Evolutionary conservation across 805 yeast genomes (phyloP), one percentile per base, ranked within the genome.

Genomic region (Torulaspora quercuum): DNA sequence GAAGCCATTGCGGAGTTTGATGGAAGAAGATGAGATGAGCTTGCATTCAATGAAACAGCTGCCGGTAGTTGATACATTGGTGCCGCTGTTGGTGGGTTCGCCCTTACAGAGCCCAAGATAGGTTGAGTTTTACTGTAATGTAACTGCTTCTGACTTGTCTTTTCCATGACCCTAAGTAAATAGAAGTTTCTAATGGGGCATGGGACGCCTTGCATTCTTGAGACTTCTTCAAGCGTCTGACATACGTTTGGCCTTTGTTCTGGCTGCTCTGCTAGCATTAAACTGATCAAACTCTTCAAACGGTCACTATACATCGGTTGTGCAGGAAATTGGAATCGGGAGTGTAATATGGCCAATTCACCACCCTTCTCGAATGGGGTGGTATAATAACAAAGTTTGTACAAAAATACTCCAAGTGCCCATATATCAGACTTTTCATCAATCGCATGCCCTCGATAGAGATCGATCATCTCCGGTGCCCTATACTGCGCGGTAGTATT

Each of bases 401-500:
- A 84, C 21, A 84, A 59, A 45, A 83, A 80, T 17, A 83, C 75
- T 8, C 95, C 95, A 22, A 84, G 57, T 0, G 94, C 95, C 95
- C 95, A 84, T 14, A 84, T 73, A 57, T 84, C 95, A 34, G 86
- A 76, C 57, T 84, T 84, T 55, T 84, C 92, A 59, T 83, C 84
- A 33, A 84, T 78, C 8, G 90, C 82, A 39, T 73, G 71, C 3
- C 85, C 78, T 40, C 75, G 70, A 33, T 75, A 70, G 21, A 84
- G 64, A 52, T 84, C 90, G 19, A 84, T 66, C 92, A 84, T 84
- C 59, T 84, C 95, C 3, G 95, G 95, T 3, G 88, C 69, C 46
- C 94, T 68, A 55, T 84, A 84, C 54, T 84, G 95, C 0, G 94
- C 89, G 0, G 95, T 84, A 1, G 95, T 84, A 59, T 83, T 83